phyloP scores from a whole-genome alignment of 192 early-diverging fungal species.

The Thamnidium elegans region DNA sequence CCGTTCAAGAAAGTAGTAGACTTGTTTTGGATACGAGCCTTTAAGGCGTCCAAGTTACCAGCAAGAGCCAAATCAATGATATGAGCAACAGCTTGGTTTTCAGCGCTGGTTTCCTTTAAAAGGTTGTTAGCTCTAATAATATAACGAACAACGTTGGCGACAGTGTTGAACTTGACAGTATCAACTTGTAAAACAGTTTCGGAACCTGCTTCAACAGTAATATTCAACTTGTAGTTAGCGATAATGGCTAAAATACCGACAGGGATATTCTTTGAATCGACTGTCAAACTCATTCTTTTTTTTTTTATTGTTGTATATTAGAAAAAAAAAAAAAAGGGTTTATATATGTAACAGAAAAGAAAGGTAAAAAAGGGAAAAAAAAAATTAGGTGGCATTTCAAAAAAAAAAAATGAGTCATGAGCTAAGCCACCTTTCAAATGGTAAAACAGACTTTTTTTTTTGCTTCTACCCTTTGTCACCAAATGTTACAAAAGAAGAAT shows the following conservation, averaged over 20 bases:
- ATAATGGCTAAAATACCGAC: slow-evolving; percentile 18
- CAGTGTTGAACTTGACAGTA: background rate
- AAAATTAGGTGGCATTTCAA: background rate
- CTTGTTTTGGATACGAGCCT: background rate
- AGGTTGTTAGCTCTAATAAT: slow-evolving; percentile 11
- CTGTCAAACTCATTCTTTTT: slow-evolving; percentile 8
- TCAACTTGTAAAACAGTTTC: slow-evolving; percentile 8
- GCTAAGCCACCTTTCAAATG: slow-evolving; percentile 9
- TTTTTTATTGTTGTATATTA: background rate
- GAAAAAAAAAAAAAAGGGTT: slow-evolving; percentile 11
- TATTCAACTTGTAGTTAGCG: background rate
- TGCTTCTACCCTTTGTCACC: too few species aligned
- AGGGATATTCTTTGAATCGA: slow-evolving; percentile 9
- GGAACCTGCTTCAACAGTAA: slow-evolving; percentile 3
- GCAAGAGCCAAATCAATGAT: slow-evolving; percentile 14
- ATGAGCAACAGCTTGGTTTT: slow-evolving; percentile 18
- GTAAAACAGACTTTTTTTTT: too few species aligned
- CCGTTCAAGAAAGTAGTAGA: slow-evolving; percentile 12
- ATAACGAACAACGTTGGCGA: slow-evolving; percentile 18
- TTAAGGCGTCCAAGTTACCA: background rate
- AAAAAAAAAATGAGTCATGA: slow-evolving; percentile 20
- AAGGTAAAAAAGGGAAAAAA: slow-evolving; percentile 1
- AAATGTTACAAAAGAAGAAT: too few species aligned
- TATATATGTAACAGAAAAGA: background rate
- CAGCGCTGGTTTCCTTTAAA: slow-evolving; percentile 15